A percentile compares a stretch with the other conserved stretches of the same genome.
Conservation (phyloP, 495 filamentous ascomycete species). For the Parachaetomium inaequale region DNA sequence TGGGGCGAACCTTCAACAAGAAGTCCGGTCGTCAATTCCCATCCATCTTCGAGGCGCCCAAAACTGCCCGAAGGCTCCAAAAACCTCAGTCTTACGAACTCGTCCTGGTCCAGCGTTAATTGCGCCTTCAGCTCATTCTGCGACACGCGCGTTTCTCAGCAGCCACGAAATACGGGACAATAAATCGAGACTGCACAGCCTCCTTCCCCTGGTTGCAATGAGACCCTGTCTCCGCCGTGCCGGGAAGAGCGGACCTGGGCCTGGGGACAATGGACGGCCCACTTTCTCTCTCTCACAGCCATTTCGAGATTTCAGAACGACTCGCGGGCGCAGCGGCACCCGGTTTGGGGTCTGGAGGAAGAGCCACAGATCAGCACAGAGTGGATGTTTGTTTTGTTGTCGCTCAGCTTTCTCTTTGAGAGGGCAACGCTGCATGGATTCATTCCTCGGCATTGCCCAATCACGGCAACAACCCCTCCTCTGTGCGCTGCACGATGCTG, state of each 20-base stretch:
- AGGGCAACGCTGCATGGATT: neutral
- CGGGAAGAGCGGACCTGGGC: neutral
- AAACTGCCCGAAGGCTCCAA: too few species aligned
- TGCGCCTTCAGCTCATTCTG: neutral
- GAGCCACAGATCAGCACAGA: neutral
- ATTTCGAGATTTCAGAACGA: neutral
- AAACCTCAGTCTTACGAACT: too few species aligned
- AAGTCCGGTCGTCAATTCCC: neutral
- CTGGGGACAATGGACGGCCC: neutral
- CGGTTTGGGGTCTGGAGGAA: slow-evolving; percentile 1
- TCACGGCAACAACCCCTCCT: neutral
- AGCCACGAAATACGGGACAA: slow-evolving; percentile 2
- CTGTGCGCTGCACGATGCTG: neutral
- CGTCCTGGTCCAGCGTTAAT: neutral
- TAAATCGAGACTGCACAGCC: slow-evolving; percentile 19
- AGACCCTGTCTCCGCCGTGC: slow-evolving; percentile 2
- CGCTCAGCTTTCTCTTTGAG: neutral
- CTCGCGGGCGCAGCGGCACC: neutral
- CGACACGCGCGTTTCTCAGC: slow-evolving; percentile 9
- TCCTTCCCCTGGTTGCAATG: slow-evolving; percentile 10
- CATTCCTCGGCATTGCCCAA: neutral
- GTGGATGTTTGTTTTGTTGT: neutral
- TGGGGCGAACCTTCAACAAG: neutral
- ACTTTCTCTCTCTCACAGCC: slow-evolving; percentile 1
- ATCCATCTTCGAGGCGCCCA: too few species aligned